Base-by-base conservation (phyloP, 148 eudicot genomes). In the Rhododendron williamsianum region DNA sequence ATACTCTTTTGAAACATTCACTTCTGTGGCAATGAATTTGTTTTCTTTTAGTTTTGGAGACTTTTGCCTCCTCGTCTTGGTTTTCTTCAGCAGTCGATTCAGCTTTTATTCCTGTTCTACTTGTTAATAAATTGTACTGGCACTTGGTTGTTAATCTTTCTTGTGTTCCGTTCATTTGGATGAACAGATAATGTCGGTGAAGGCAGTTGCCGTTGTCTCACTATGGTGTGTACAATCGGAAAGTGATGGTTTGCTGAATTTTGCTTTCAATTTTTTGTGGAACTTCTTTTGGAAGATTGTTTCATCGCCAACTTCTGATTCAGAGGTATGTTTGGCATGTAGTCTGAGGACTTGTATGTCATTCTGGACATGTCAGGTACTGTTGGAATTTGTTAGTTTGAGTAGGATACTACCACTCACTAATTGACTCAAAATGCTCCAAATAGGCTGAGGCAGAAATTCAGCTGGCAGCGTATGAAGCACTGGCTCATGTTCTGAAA, bases 391-490 rank as follows among this genome's bases (percentile, higher is more conserved):
- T 45, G 38, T 63, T 48, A 48, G 36, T 79, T 67, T 51, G 82
- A 72, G 60, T 76, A 82, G 52, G 48, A 41, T 72, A 16, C 78
- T 82, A 65, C n/a, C 72, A 63, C 86, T 83, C 54, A 72, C 86
- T 85, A 81, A 74, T 71, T 71, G 48, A 54, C 60, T 88, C 85
- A 33, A 74, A 67, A 86, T 63, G 87, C 65, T 86, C 84, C 80
- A 48, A 71, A 33, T 93, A 96, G 98, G 86, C 91, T 80, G 87
- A 81, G 71, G 95, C 96, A 80, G 98, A 97, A 92, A 90, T 94
- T 81, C 84, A 87, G 81, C 78, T 97, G 82, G 99, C 94, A 76
- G 94, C 96, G 54, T 94, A 91, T 90, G 98, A 97, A 90, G 96
- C 94, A 84, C 81, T 93, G 84, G 89, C 90, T 82, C 89, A 88